phyloP scores from a whole-genome alignment of 305 asterid genomes.

The Ajuga reptans region DNA sequence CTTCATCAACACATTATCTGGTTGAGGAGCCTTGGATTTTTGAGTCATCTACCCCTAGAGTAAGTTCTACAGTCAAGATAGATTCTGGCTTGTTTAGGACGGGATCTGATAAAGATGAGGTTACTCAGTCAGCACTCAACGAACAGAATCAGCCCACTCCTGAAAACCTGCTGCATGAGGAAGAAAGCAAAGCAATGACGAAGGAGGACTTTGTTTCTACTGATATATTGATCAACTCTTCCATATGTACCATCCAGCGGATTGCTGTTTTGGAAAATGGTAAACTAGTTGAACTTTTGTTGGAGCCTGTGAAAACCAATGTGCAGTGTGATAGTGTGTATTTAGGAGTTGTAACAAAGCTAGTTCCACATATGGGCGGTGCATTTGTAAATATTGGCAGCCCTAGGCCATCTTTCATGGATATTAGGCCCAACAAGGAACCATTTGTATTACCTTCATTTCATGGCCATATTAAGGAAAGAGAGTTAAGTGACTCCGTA shows the following conservation, averaged over 20 bases:
- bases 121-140: constrained; percentile 23
- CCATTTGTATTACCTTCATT: constrained; percentile 68
- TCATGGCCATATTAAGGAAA: constrained; percentile 35
- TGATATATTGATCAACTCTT: constrained; percentile 79
- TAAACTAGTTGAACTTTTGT: constrained; percentile 73
- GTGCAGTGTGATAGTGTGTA: constrained; percentile 91
- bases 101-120: constrained; percentile 29
- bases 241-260: constrained; percentile 92
- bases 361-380: constrained; percentile 93
- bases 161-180: constrained; percentile 43
- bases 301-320: constrained; percentile 86
- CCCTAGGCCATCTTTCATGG: constrained; percentile 82
- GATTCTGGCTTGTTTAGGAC: constrained; percentile 21
- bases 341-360: constrained; percentile 73
- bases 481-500: constrained; percentile 32
- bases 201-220: constrained; percentile 54
- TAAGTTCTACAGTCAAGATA: constrained; percentile 22
- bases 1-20: constrained; percentile 29
- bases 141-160: constrained; percentile 33
- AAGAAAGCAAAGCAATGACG: constrained; percentile 31
- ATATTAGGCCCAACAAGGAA: constrained; percentile 53
- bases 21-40: constrained; percentile 95
- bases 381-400: constrained; percentile 95
- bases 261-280: constrained; percentile 85
- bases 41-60: constrained; percentile 29